Percentiles rank a stretch among this genome's conserved stretches.
Evolutionary conservation across 257 asterid genomes (phyloP).

Genomic region (Nicotiana sylvestris): DNA sequence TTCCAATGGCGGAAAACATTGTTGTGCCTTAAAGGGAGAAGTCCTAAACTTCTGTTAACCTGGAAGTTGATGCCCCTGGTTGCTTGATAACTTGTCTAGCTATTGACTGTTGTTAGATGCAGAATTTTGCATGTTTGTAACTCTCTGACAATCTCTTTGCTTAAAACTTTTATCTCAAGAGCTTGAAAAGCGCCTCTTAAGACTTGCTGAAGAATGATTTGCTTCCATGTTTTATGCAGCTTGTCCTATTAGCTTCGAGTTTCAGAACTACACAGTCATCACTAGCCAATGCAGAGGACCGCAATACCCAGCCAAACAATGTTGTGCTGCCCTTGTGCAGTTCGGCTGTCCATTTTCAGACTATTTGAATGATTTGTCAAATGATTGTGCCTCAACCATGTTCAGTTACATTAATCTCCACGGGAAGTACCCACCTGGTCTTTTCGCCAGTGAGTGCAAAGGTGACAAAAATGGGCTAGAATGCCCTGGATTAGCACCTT

Average conservation of each 20-base stretch:
- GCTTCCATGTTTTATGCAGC: constrained; percentile 30
- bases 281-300: constrained; percentile 84
- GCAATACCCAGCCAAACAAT: constrained; percentile 37
- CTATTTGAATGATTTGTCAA: constrained; percentile 40
- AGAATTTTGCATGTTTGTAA: not conserved
- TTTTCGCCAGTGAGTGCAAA: constrained; percentile 57
- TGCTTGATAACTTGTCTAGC: not conserved
- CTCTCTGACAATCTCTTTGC: not conserved
- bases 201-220: not conserved
- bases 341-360: constrained; percentile 60
- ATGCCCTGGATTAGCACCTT: constrained; percentile 37
- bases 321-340: constrained; percentile 46
- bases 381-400: constrained; percentile 71
- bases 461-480: constrained; percentile 43
- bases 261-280: constrained; percentile 63
- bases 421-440: constrained; percentile 77
- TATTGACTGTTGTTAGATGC: not conserved
- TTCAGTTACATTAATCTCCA: constrained; percentile 73
- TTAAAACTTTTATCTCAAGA: not conserved
- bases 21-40: not conserved
- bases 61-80: not conserved
- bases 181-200: not conserved
- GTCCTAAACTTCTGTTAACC: not conserved
- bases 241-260: constrained; percentile 66
- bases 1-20: not conserved